Evolutionary conservation across 208 protist species (phyloP).

Genomic region (Acanthamoeba triangularis): DNA sequence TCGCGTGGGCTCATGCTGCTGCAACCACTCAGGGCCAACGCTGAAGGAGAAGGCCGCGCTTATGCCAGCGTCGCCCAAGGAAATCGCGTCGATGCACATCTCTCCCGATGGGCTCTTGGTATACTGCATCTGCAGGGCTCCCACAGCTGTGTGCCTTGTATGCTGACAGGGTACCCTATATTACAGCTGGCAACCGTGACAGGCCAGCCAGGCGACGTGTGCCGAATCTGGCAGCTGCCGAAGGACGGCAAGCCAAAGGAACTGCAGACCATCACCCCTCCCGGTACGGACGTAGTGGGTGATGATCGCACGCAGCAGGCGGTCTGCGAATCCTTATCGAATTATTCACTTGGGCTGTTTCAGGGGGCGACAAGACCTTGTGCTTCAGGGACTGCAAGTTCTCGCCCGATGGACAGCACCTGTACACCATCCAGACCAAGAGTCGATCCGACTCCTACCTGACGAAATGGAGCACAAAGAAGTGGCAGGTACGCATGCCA

Average conservation of each 20-base stretch:
- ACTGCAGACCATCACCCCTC: neutral
- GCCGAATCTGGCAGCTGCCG: constrained; percentile 1
- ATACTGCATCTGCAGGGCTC: neutral
- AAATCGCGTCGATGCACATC: constrained; percentile 49
- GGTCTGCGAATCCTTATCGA: neutral
- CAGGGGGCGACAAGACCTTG: constrained; percentile 48
- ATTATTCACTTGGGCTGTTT: neutral
- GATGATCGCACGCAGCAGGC: neutral
- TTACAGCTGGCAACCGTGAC: constrained; percentile 44
- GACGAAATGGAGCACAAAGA: constrained; percentile 62
- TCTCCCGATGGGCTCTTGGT: constrained; percentile 57
- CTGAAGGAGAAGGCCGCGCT: constrained; percentile 32
- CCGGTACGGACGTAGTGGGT: neutral
- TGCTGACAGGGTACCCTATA: neutral
- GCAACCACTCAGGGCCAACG: neutral
- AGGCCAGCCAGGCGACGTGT: constrained; percentile 4
- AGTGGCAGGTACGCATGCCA: neutral
- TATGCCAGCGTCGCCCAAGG: neutral
- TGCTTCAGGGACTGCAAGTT: constrained; percentile 71
- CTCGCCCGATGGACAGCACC: constrained; percentile 53
- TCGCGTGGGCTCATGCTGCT: neutral
- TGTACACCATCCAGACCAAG: constrained; percentile 75
- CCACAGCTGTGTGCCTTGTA: neutral
- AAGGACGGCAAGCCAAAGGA: constrained; percentile 26
- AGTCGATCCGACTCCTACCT: constrained; percentile 66